A percentile compares a stretch with the other conserved stretches of the same genome.
phyloP scores from a whole-genome alignment of 1,139 yeast genomes.

The Pneumocystis murina region DNA sequence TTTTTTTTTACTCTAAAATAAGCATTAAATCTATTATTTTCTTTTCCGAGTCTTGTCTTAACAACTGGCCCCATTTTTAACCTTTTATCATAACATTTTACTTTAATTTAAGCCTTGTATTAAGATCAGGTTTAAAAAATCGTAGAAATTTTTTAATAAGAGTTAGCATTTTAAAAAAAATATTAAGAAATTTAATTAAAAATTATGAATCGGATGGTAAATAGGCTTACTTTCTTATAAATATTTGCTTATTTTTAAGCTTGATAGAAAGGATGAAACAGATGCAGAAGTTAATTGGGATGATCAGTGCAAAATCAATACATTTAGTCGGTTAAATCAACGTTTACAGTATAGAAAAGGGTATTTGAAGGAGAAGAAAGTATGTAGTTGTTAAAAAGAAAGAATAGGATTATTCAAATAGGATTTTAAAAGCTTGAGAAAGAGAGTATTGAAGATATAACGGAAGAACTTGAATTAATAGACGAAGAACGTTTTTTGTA shows the following conservation, averaged over 20 bases:
- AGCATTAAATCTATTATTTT: background rate
- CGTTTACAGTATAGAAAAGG: conserved; percentile 34
- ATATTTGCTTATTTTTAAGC: background rate
- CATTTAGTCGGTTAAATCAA: conserved; percentile 66
- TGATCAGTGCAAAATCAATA: conserved; percentile 80
- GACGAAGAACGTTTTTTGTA: conserved; percentile 53
- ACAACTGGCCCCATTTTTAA: background rate
- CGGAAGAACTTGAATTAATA: conserved; percentile 68
- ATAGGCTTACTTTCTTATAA: background rate
- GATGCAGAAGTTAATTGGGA: conserved; percentile 47
- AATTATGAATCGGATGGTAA: background rate
- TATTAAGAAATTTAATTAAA: background rate
- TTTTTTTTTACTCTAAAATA: background rate
- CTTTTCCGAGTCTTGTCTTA: background rate
- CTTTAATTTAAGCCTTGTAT: too few species aligned
- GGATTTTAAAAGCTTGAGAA: conserved; percentile 47
- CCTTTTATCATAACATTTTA: background rate
- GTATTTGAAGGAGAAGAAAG: background rate
- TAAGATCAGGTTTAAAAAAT: too few species aligned
- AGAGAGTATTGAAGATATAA: conserved; percentile 76
- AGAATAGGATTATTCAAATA: conserved; percentile 25
- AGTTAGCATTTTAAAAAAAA: background rate
- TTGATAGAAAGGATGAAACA: background rate
- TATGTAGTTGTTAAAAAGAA: background rate
- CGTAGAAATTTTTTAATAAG: background rate